Evolutionary conservation across 2,329 filamentous ascomycete species (phyloP).

Genomic region (Penicillium glabrum): DNA sequence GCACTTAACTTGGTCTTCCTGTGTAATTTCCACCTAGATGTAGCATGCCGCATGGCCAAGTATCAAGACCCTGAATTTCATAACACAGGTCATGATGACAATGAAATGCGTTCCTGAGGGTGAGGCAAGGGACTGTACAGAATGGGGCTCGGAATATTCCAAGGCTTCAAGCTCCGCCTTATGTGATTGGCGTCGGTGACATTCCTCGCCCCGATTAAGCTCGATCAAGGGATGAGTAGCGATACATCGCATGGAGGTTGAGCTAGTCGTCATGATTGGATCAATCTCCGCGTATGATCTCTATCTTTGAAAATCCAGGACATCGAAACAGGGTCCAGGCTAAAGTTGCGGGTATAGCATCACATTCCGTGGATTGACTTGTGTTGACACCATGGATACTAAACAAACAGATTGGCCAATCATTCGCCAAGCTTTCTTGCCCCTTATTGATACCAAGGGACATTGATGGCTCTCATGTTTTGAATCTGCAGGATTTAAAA

Average conservation of each 20-base stretch:
- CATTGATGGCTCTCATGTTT: neutral
- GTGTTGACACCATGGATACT: neutral
- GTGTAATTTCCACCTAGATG: no score
- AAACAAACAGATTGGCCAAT: neutral
- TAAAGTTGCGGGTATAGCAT: neutral
- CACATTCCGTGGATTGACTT: neutral
- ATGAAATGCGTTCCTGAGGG: neutral
- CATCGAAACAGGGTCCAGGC: neutral
- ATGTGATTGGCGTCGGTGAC: neutral
- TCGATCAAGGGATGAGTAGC: neutral
- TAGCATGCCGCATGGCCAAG: no score
- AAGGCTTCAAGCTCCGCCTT: neutral
- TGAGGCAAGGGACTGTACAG: neutral
- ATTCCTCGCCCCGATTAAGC: neutral
- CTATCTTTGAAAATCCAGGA: neutral
- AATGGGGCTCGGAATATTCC: neutral
- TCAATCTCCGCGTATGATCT: neutral
- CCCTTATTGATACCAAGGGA: neutral
- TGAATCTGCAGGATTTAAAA: neutral
- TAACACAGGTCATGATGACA: neutral
- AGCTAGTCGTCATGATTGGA: neutral
- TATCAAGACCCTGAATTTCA: no score
- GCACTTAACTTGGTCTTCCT: no score
- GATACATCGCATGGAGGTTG: neutral
- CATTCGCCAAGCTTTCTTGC: neutral